Base-by-base conservation (phyloP, 2,329 filamentous ascomycete genomes). In the Aureobasidium sp. region DNA sequence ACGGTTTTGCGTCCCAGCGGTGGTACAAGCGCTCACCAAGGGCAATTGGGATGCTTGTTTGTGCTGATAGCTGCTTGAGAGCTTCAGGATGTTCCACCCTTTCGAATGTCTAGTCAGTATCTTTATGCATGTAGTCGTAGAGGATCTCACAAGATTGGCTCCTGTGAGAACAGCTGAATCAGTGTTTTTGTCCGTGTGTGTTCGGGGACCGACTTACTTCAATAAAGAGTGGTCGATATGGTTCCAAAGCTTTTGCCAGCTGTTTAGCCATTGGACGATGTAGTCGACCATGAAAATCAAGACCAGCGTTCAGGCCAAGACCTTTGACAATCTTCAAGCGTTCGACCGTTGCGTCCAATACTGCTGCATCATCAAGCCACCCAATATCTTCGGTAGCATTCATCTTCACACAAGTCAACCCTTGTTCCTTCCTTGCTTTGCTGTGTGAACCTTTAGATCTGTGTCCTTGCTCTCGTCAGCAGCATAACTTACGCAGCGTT, bases 231-330 rank as follows among this genome's bases (percentile, higher is more conserved):
- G 88, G 88, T 1, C 79, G 79, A 66, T 89, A 81, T 0, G 87
- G 87, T 65, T 87, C 87, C 0, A 92, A 78, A 0, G 82, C 79
- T 63, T 82, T 81, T 1, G 86, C 87, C 2, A 92, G 80, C 67
- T 92, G 88, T 67, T 89, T 90, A 0, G 88, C 88, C 87, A 92
- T 92, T n/a, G 87, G 86, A 65, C 87, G 87, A 73, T 92, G 88
- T 0, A 90, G 77, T 9, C 88, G 83, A 3, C 89, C 89, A 70
- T 92, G 89, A 72, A 92, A 92, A 68, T 92, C 89, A 29, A 92
- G 79, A 1, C 85, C 89, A 0, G 82, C 88, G 62, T 92, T 88
- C 67, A 92, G 81, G 1, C 88, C 88, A 0, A 90, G 74, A 0
- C 80, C 78, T 70, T 88, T 90, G 10, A 92, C 88, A 0, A 82